These are phyloP conservation scores for Backusella westeae DNA, from an alignment of 192 early-diverging fungal genomes.

Conservation along the genomic window DNA sequence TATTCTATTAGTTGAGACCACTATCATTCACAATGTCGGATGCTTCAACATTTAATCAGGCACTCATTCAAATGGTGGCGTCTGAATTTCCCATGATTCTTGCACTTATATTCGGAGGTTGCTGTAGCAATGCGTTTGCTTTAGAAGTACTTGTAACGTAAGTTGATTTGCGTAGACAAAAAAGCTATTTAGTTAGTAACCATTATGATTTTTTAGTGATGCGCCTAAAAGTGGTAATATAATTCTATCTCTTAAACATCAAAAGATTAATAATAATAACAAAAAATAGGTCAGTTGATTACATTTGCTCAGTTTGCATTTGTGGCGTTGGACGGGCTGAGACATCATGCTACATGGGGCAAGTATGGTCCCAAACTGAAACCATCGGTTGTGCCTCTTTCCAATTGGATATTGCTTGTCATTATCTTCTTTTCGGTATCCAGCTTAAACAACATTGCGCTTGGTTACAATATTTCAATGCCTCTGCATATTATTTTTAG, in stretches of 20 bases:
- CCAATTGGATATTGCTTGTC: slow-evolving; percentile 74
- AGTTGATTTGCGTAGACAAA: slow-evolving; percentile 1
- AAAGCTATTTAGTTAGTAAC: too few relatives aligned
- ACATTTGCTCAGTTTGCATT: slow-evolving; percentile 82
- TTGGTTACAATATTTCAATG: slow-evolving; percentile 79
- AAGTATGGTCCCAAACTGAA: slow-evolving; percentile 31
- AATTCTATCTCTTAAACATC: neutral
- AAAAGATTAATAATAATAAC: neutral
- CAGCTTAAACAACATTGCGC: slow-evolving; percentile 78
- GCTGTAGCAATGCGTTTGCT: slow-evolving; percentile 85
- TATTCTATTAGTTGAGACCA: neutral
- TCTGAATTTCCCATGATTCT: slow-evolving; percentile 61
- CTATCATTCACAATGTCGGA: neutral
- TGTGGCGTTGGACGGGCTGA: slow-evolving; percentile 70
- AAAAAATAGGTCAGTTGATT: slow-evolving; percentile 69
- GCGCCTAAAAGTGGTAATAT: slow-evolving; percentile 55
- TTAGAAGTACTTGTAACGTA: slow-evolving; percentile 76
- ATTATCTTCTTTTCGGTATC: slow-evolving; percentile 76
- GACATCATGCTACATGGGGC: slow-evolving; percentile 55
- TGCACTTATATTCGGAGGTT: slow-evolving; percentile 82
- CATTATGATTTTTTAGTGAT: slow-evolving; percentile 28
- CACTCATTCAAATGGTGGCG: slow-evolving; percentile 18
- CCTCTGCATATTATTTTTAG: slow-evolving; percentile 92
- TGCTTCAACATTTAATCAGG: slow-evolving; percentile 6
- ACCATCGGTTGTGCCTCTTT: slow-evolving; percentile 62